Percentiles rank a stretch among this genome's conserved stretches.
These are phyloP conservation scores for Teunomyces lycoperdinae DNA, from an alignment of 805 yeast genomes.

Conservation along the genomic window DNA sequence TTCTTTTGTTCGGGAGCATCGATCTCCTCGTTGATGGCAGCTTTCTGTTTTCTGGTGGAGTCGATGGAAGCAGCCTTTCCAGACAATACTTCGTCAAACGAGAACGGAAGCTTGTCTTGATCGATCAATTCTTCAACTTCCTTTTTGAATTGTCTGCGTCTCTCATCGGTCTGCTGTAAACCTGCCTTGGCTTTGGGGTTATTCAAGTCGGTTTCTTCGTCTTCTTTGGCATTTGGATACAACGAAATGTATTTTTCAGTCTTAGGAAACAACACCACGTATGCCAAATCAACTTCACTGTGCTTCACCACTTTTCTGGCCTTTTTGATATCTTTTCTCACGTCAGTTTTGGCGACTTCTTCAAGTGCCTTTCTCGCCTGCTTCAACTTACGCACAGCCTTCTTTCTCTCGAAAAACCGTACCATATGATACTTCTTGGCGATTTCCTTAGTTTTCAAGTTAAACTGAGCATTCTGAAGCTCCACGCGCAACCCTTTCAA, in stretches of 20 bases:
- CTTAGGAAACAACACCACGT: conserved; percentile 74
- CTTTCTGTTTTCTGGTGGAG: conserved; percentile 10
- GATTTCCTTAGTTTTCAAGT: conserved; percentile 45
- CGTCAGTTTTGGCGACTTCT: conserved; percentile 31
- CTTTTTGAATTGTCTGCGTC: conserved; percentile 44
- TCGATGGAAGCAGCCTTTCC: conserved; percentile 30
- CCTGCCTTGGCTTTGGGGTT: conserved; percentile 44
- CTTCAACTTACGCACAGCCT: conserved; percentile 71
- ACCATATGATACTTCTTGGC: conserved; percentile 89
- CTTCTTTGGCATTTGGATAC: conserved; percentile 49
- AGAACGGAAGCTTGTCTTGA: conserved; percentile 52
- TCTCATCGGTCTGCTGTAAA: conserved; percentile 38
- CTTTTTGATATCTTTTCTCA: conserved; percentile 38
- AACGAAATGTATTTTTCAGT: conserved; percentile 76
- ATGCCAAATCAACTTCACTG: conserved; percentile 67
- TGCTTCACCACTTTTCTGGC: conserved; percentile 51
- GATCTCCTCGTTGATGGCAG: conserved; percentile 25
- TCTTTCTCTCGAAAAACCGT: conserved; percentile 84
- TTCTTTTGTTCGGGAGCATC: conserved; percentile 43
- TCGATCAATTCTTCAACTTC: conserved; percentile 51
- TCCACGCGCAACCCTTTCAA: conserved; percentile 62
- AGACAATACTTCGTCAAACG: conserved; percentile 43
- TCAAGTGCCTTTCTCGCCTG: conserved; percentile 41
- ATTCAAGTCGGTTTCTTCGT: conserved; percentile 12
- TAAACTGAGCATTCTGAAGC: conserved; percentile 45